Base-by-base conservation (phyloP, 805 yeast genomes). In the Starmerella scarabaei region DNA sequence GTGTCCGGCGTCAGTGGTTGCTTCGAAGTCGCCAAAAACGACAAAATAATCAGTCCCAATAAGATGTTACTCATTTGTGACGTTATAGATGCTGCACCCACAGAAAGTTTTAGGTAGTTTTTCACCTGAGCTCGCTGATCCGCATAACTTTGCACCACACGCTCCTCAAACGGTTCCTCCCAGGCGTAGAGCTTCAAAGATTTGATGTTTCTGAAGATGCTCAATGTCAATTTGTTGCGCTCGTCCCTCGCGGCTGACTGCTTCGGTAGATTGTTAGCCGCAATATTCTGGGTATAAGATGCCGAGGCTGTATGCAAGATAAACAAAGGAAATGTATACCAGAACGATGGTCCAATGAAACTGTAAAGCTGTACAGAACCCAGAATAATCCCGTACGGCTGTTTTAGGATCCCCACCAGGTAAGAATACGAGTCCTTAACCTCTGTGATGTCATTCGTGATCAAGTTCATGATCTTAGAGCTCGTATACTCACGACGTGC, bases 131-230 rank as follows among this genome's bases (percentile, higher is more conserved):
- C 67, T 58, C 86, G 69, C 60, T 86, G 94, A 28, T 80, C 80
- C 69, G 96, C 75, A 19, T 88, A 88, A 53, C 73, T 64, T 47
- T 72, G 72, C 12, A 20, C 7, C 44, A 91, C 66, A 53, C 78
- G 79, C 28, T 68, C 71, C 54, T 73, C 72, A 57, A 82, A 85
- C 2, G 97, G 94, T 21, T 58, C 63, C 62, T 91, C 99, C 99
- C 99, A 91, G 3, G 93, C 93, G 54, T 91, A 91, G 34, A 93
- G 69, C 57, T 91, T 91, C 55, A 91, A 67, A 7, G 95, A 83
- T 61, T 84, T 86, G 57, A 86, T 82, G 56, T 84, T 85, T 58
- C 81, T 80, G 57, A 86, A 67, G 41, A 85, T 81, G 58, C 84
- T 94, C 44, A 82, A 73, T 41, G 83, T 78, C 30, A 83, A 65